Conservation (phyloP, 176 grass and related monocot genomes). For the Lolium multiflorum region DNA sequence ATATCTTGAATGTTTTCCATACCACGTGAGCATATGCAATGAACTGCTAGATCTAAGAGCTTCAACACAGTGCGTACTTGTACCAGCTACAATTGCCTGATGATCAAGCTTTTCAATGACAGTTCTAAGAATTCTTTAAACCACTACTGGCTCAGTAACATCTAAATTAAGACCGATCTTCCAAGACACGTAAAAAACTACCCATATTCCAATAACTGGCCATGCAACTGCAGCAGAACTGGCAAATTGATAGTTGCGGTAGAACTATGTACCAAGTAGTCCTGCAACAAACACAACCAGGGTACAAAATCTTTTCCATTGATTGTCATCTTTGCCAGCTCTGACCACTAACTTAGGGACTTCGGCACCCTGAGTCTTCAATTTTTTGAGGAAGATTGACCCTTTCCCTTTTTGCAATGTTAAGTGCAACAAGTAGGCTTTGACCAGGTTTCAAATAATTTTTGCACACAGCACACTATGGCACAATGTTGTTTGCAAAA, state of each 20-base stretch:
- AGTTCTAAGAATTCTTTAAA: neutral
- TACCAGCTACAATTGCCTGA: slow-evolving; percentile 3
- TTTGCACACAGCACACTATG: neutral
- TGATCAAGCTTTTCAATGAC: neutral
- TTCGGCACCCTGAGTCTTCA: neutral
- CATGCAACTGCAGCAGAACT: neutral
- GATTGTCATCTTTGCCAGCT: neutral
- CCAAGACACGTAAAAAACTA: neutral
- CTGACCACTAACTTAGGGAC: neutral
- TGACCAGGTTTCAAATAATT: slow-evolving; percentile 14
- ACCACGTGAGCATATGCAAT: neutral
- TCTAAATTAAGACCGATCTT: slow-evolving; percentile 21
- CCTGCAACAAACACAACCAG: neutral
- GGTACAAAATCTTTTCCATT: neutral
- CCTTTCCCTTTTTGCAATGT: neutral
- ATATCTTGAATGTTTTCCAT: neutral
- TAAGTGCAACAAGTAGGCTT: neutral
- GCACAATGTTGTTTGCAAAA: neutral
- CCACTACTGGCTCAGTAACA: neutral
- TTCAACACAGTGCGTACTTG: neutral
- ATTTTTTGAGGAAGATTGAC: neutral
- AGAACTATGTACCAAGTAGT: neutral
- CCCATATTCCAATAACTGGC: neutral
- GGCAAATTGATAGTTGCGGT: neutral
- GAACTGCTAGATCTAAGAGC: neutral